phyloP scores from a whole-genome alignment of 2,329 filamentous ascomycete species.

The Colletotrichum costaricense region DNA sequence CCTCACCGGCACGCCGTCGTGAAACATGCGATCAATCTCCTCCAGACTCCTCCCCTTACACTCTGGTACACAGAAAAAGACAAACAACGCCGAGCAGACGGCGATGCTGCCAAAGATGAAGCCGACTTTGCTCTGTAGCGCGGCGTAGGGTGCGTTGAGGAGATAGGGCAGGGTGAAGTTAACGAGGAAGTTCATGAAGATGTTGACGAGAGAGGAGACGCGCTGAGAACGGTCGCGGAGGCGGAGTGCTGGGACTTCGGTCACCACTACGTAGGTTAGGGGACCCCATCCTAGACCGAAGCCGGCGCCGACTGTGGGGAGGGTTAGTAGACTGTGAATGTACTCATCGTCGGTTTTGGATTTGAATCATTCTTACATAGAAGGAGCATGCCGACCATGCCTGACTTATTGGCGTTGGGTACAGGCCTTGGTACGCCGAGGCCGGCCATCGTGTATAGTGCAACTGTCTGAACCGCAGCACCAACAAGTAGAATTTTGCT shows the following conservation, averaged over 20 bases:
- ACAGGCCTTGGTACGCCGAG: constrained; percentile 34
- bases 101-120: constrained; percentile 37
- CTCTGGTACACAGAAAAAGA: constrained; percentile 38
- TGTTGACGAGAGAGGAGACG: constrained; percentile 36
- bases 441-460: constrained; percentile 34
- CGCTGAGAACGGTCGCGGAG: constrained; percentile 26
- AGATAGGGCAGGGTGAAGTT: constrained; percentile 38
- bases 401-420: constrained; percentile 37
- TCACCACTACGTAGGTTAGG: constrained; percentile 47
- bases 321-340: no score
- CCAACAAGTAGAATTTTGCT: constrained; percentile 14
- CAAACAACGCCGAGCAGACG: constrained; percentile 34
- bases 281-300: constrained; percentile 49
- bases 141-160: constrained; percentile 34
- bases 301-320: constrained; percentile 37
- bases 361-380: constrained; percentile 36
- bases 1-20: constrained; percentile 32
- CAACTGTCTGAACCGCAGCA: constrained; percentile 3
- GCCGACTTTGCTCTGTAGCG: constrained; percentile 34
- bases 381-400: constrained; percentile 47
- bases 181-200: constrained; percentile 37
- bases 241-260: constrained; percentile 44
- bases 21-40: constrained; percentile 41
- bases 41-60: constrained; percentile 41
- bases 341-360: no score